Percentiles rank a stretch among this genome's conserved stretches.
These are phyloP conservation scores for Maudiozyma turicensis DNA, from an alignment of 805 yeast species.

Conservation along the genomic window DNA sequence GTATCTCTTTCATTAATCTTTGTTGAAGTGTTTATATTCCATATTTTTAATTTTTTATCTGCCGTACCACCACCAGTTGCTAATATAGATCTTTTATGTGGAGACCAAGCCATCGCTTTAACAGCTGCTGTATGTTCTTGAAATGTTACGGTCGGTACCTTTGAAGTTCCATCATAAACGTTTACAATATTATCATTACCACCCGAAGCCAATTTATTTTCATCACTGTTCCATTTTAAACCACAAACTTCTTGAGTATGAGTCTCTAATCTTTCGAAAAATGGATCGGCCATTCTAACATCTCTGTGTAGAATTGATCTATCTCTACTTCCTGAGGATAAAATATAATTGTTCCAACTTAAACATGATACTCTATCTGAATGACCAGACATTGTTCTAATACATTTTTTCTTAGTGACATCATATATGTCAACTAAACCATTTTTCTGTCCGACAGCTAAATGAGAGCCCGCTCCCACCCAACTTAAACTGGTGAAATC, in stretches of 20 bases:
- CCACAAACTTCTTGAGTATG: conserved; percentile 97
- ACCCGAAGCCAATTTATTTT: conserved; percentile 87
- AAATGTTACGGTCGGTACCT: conserved; percentile 61
- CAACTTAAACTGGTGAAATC: conserved; percentile 85
- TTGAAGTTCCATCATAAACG: conserved; percentile 75
- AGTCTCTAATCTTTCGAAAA: conserved; percentile 53
- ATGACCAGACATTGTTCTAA: conserved; percentile 91
- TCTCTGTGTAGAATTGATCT: conserved; percentile 79
- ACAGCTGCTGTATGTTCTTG: conserved; percentile 90
- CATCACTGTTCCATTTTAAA: conserved; percentile 83
- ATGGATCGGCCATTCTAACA: conserved; percentile 80
- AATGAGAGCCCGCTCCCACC: conserved; percentile 90
- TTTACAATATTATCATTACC: conserved; percentile 82
- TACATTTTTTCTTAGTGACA: conserved; percentile 68
- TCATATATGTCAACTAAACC: conserved; percentile 96
- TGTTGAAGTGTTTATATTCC: conserved; percentile 81
- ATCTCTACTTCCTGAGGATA: conserved; percentile 84
- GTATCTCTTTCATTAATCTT: conserved; percentile 78
- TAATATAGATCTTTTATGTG: conserved; percentile 86
- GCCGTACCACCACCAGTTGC: conserved; percentile 98
- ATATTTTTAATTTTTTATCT: conserved; percentile 78
- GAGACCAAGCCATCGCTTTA: conserved; percentile 95
- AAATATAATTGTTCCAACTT: conserved; percentile 88
- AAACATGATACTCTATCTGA: conserved; percentile 72
- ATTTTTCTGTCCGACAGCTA: conserved; percentile 81